A percentile compares a stretch with the other conserved stretches of the same genome.
Evolutionary conservation across 495 filamentous ascomycete genomes (phyloP).

Genomic region (Aspergillus olivimuriae): DNA sequence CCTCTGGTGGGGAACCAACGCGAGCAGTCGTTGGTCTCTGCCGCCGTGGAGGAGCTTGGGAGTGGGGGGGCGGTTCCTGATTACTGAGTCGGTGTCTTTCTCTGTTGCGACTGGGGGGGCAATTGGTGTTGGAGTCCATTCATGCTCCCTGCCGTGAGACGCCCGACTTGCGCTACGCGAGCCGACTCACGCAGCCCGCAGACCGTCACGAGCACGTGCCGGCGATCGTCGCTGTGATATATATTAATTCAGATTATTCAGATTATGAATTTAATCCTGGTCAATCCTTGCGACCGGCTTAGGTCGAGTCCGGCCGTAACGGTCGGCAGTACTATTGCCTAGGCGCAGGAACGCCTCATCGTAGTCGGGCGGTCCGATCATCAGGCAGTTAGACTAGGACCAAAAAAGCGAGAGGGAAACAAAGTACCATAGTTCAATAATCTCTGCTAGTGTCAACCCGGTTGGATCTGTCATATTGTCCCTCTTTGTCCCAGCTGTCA

Average conservation of each 20-base stretch:
- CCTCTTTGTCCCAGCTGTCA: neutral
- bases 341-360: too few relatives aligned
- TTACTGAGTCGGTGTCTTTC: too few relatives aligned
- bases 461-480: neutral
- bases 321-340: neutral
- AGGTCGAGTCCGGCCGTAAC: neutral
- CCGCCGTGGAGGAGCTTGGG: too few relatives aligned
- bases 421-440: neutral
- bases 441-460: neutral
- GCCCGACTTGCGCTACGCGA: too few relatives aligned
- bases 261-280: neutral
- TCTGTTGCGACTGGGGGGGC: too few relatives aligned
- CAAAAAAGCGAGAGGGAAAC: too few relatives aligned
- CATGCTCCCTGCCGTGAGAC: too few relatives aligned
- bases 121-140: too few relatives aligned
- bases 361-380: too few relatives aligned
- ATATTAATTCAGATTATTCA: neutral
- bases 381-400: too few relatives aligned
- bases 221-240: neutral
- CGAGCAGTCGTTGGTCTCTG: too few relatives aligned
- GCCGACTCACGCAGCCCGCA: constrained; percentile 15
- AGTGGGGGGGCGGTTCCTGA: too few relatives aligned
- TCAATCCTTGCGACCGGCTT: neutral
- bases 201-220: constrained; percentile 18
- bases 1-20: constrained; percentile 4